Evolutionary conservation across 2,329 filamentous ascomycete species (phyloP), one percentile per base, ranked within the genome.

Genomic region (Aspergillus quadricinctus): DNA sequence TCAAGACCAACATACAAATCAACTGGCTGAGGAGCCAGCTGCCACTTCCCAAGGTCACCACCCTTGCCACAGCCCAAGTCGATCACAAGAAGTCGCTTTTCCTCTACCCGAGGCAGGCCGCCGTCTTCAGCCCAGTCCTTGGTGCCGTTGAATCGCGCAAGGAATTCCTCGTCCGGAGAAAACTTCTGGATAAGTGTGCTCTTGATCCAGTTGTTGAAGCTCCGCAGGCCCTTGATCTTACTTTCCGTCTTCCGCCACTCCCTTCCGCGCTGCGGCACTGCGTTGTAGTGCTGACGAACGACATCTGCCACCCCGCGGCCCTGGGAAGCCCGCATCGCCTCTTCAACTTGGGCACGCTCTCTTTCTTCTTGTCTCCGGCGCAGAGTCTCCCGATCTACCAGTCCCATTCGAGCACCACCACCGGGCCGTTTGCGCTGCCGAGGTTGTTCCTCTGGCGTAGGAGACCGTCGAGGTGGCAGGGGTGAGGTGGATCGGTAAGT

Each of bases 161-260:
- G 78, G 63, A 87, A 87, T 58, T 90, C 86, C 72, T 93, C 89
- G 61, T 88, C 86, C 0, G 89, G 89, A 4, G 90, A 91, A 76
- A 97, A 97, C 72, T 96, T 97, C 71, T 97, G 92, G 64, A 99
- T 97, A 64, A 97, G 85, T 50, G 90, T 93, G 70, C 91, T 96
- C 80, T 99, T 99, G 76, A 99, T 84, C 94, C 94, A 99, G 75
- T 99, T 99, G 78, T 99, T 99, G 80, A 96, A 94, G 64, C 89
- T 90, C 53, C 94, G 86, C 53, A 99, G 79, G 0, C 94, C 94
- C 77, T 95, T 96, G 79, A 99, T 99, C 67, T 90, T 88, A 73
- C 90, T 96, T 68, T 96, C 92, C 6, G 91, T 96, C 71, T 89
- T 91, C 50, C 94, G 86, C 93, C 94, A 99, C 68, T 97, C 92